Evolutionary conservation across 805 yeast species (phyloP), one percentile per base, ranked within the genome.

Genomic region (Candida tammaniensis): DNA sequence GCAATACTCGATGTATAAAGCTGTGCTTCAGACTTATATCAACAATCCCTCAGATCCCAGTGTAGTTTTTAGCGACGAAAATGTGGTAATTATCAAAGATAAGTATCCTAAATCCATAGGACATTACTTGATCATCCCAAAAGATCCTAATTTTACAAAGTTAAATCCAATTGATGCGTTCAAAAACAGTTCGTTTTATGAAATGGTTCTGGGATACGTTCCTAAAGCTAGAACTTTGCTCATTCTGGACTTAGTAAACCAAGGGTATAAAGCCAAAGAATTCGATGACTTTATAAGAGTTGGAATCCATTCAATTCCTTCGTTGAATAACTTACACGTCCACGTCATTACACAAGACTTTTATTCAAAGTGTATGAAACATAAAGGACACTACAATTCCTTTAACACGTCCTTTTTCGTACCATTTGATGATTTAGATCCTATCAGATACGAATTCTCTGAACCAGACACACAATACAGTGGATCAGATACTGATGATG

Each of bases 291-390:
- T 55, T 36, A 61, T 82, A 7, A 59, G 62, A 39, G 72, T 70
- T 7, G 91, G 94, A 0, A 69, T 84, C 17, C 95, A 86, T 55
- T 56, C 83, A 4, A 70, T 70, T 2, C 95, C 95, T 3, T 80
- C 88, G 1, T 52, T 85, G 70, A 57, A 56, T 24, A 83, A 86
- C 51, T 47, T 85, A 28, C 95, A 86, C 49, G 61, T 86, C 13
- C 95, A 86, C 59, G 76, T 86, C 16, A 66, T 86, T 30, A 78
- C 88, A 0, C 64, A 60, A 31, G 95, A 86, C 54, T 72, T 81
- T 48, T 48, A 63, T 43, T 74, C 84, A 7, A 59, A 58, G 0
- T 48, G 64, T 17, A 36, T 85, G 59, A 85, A 83, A 52, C 64
- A 77, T 45, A 74, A 70, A 39, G 70, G 66, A 36, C 95, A 86